phyloP scores from a whole-genome alignment of 73 alveolate species.

The Paramecium octaurelia region DNA sequence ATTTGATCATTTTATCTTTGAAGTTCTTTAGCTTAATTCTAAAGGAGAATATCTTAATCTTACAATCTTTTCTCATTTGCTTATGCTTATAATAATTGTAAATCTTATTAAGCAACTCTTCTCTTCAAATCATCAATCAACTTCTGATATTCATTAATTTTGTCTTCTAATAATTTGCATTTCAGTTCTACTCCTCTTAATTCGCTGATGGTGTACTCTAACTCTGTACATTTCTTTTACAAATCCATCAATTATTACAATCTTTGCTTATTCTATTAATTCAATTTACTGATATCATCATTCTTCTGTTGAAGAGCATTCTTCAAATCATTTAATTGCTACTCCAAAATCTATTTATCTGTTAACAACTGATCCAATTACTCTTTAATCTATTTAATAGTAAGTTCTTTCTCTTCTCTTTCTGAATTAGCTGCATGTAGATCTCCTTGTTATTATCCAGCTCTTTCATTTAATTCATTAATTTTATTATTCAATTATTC shows the following conservation, averaged over 20 bases:
- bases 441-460: not conserved
- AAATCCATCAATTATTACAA: constrained; percentile 3
- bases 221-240: not conserved
- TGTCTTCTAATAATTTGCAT: not conserved
- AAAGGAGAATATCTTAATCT: not conserved
- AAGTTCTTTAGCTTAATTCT: not conserved
- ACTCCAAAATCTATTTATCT: not conserved
- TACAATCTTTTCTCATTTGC: not conserved
- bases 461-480: not conserved
- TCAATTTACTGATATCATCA: not conserved
- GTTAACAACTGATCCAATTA: not conserved
- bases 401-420: not conserved
- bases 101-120: constrained; percentile 30
- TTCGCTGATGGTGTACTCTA: not conserved
- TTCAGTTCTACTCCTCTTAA: not conserved
- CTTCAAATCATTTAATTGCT: not conserved
- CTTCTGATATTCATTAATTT: not conserved
- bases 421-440: not conserved
- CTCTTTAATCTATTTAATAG: not conserved
- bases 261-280: not conserved
- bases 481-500: not conserved
- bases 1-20: not conserved
- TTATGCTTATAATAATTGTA: constrained; percentile 3
- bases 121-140: constrained; percentile 32
- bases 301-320: not conserved